A percentile compares a stretch with the other conserved stretches of the same genome.
phyloP scores from a whole-genome alignment of 192 early-diverging fungal genomes.

The Lobosporangium transversale region DNA sequence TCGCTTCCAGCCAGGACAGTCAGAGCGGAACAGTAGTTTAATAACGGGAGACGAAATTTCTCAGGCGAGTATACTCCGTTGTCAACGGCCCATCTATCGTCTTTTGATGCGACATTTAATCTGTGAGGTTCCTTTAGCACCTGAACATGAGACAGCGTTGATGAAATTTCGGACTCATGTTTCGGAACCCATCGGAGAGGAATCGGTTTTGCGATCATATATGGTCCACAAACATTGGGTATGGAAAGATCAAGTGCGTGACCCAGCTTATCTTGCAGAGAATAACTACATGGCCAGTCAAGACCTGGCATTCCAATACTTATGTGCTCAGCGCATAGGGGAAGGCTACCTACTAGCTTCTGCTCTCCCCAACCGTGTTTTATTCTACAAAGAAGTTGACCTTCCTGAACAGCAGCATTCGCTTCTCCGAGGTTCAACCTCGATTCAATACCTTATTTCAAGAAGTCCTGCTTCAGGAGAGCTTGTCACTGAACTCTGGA shows the following conservation, averaged over 20 bases:
- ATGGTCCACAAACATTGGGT: constrained; percentile 58
- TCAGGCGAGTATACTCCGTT: constrained; percentile 18
- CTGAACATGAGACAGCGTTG: constrained; percentile 15
- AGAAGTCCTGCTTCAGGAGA: constrained; percentile 51
- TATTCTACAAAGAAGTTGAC: constrained; percentile 62
- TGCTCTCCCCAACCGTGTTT: constrained; percentile 36
- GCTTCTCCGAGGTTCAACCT: constrained; percentile 19
- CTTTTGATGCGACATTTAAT: constrained; percentile 60
- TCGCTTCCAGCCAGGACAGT: constrained; percentile 15
- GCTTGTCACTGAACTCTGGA: constrained; percentile 65
- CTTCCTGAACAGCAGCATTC: constrained; percentile 10
- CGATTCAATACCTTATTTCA: constrained; percentile 63
- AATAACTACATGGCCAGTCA: constrained; percentile 51
- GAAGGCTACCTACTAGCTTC: constrained; percentile 58
- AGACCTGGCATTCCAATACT: constrained; percentile 60
- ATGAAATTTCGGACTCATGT: constrained; percentile 40
- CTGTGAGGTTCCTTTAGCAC: constrained; percentile 24
- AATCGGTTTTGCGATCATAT: constrained; percentile 62
- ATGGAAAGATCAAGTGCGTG: constrained; percentile 60
- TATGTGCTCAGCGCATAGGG: constrained; percentile 57
- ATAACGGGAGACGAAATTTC: constrained; percentile 19
- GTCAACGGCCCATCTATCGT: constrained; percentile 53
- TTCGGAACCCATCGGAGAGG: constrained; percentile 38
- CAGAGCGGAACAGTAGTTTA: neutral
- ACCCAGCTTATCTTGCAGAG: constrained; percentile 37